Conservation (phyloP, 495 filamentous ascomycete species). For the Xylaria longipes region DNA sequence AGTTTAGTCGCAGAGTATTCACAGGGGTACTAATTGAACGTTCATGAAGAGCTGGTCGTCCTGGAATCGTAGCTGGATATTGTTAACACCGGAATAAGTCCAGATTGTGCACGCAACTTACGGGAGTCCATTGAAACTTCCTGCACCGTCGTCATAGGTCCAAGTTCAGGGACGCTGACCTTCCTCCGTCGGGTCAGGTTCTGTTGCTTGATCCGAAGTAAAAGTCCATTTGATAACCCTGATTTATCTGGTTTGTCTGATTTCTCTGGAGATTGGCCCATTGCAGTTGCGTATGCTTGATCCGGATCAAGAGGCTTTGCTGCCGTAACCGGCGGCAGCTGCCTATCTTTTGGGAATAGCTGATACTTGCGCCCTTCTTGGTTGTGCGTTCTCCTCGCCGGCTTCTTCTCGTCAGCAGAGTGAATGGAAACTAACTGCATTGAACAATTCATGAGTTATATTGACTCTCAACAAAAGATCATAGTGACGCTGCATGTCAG, state of each 20-base stretch:
- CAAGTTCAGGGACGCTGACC: conserved; percentile 67
- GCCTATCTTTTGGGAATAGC: conserved; percentile 57
- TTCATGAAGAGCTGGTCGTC: conserved; percentile 69
- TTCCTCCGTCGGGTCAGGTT: conserved; percentile 63
- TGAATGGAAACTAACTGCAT: conserved; percentile 38
- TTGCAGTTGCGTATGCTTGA: conserved; percentile 53
- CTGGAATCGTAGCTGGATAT: conserved; percentile 71
- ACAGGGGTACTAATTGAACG: conserved; percentile 70
- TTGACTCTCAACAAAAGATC: conserved; percentile 29
- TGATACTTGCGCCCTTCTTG: conserved; percentile 57
- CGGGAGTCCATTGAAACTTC: conserved; percentile 75
- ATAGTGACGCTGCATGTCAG: conserved; percentile 12
- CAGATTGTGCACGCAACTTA: conserved; percentile 51
- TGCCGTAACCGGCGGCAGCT: conserved; percentile 38
- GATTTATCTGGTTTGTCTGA: conserved; percentile 45
- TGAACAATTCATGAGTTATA: conserved; percentile 31
- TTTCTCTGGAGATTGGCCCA: conserved; percentile 52
- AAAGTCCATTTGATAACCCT: conserved; percentile 46
- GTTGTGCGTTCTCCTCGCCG: conserved; percentile 61
- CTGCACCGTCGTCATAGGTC: conserved; percentile 71
- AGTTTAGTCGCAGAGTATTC: conserved; percentile 53
- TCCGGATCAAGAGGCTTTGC: conserved; percentile 59
- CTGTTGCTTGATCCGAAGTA: conserved; percentile 59
- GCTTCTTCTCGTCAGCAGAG: conserved; percentile 49
- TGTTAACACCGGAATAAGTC: conserved; percentile 35